phyloP scores from a whole-genome alignment of 345 rosid genomes.

The Geranium rotundifolium region DNA sequence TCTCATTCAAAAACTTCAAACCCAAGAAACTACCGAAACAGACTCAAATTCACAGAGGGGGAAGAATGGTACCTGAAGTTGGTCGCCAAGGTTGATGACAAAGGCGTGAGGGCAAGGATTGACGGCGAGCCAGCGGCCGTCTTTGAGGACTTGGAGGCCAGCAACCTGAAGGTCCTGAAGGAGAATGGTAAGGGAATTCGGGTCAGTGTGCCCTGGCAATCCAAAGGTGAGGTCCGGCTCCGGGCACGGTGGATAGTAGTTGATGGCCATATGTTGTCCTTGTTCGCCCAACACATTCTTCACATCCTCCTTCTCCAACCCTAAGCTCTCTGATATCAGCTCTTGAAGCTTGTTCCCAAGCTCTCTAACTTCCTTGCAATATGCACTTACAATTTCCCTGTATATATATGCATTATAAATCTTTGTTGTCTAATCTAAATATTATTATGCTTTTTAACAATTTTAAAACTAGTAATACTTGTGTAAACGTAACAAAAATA shows the following conservation, averaged over 20 bases:
- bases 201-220: slow-evolving; percentile 85
- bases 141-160: slow-evolving; percentile 83
- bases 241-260: slow-evolving; percentile 88
- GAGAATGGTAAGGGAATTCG: slow-evolving; percentile 70
- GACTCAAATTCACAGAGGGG: no score
- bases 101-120: slow-evolving; percentile 69
- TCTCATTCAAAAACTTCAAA: no score
- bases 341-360: slow-evolving; percentile 52
- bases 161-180: slow-evolving; percentile 67
- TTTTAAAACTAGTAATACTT: no score
- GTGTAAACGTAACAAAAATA: no score
- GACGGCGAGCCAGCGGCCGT: slow-evolving; percentile 67
- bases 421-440: no score
- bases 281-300: slow-evolving; percentile 53
- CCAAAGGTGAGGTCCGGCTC: slow-evolving; percentile 91
- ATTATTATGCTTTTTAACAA: no score
- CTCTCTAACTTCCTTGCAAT: slow-evolving; percentile 50
- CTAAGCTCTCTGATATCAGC: slow-evolving; percentile 79
- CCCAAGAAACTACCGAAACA: no score
- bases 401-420: no score
- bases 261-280: slow-evolving; percentile 93
- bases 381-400: slow-evolving; percentile 53
- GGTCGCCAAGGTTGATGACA: slow-evolving; percentile 85
- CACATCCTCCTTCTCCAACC: slow-evolving; percentile 45
- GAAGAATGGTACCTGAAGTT: slow-evolving; percentile 58